Base-by-base conservation (phyloP, 169 alveolate genomes). In the Plasmodium falciparum region DNA sequence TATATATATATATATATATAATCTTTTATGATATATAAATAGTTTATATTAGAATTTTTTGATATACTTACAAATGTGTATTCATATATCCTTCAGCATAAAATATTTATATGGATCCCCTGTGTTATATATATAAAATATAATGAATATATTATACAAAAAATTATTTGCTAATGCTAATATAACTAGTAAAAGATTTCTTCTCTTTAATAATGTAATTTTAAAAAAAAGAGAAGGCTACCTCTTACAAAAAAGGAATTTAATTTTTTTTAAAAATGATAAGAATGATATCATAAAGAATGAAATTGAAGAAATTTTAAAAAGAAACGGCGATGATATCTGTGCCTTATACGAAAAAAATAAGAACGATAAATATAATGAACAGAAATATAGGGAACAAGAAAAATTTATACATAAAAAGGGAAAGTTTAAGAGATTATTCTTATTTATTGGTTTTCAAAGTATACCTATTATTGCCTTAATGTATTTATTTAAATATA, bases 401-500 rank as follows among this genome's bases (percentile, higher is more conserved):
- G 47, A 24, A n/a, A 58, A 50, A 56, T 63, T 24, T 20, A 49
- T 5, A 70, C 13, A 69, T 15, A 83, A 43, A 58, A 69, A 45
- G 45, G 83, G 91, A 29, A 83, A 83, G 24, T 69, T 69, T 12
- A 83, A 83, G 58, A 83, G 89, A 71, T 58, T 78, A 15, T 49
- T 78, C 15, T 66, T 78, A 47, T 78, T 78, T 78, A 66, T 78
- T 49, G 52, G 75, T 6, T 78, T 78, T 71, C 89, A 78, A 17
- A 78, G 89, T 26, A 66, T 78, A 15, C 89, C 89, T 17, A 78
- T 78, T 33, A 71, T 78, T 9, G 78, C 78, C 5, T 56, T 78
- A 50, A 78, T 78, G 89, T 78, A 78, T 24, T 39, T 78, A 13
- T 78, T 78, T 78, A 78, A 78, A 59, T 78, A 78, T 39, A 22